These are phyloP conservation scores for Epithemia pelagica DNA, from an alignment of 108 stramenopile species.

Conservation along the genomic window DNA sequence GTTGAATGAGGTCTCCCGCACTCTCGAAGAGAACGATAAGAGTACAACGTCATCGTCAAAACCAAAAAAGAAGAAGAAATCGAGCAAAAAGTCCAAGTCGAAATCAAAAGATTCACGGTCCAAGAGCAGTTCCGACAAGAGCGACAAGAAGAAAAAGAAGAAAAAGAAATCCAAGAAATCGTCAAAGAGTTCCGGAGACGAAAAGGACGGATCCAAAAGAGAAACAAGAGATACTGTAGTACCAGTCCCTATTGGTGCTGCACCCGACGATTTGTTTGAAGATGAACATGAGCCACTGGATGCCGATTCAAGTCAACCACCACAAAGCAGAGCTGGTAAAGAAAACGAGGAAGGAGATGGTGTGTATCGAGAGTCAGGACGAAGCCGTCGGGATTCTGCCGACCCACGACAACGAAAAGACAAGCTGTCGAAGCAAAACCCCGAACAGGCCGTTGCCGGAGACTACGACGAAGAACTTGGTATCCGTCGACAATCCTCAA, in stretches of 20 bases:
- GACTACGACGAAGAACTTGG: not conserved
- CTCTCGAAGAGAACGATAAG: not conserved
- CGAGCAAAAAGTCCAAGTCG: not conserved
- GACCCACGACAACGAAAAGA: not conserved
- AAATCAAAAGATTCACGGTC: constrained; percentile 1
- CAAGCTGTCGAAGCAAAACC: not conserved
- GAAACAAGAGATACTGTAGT: not conserved
- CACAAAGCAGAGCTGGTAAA: not conserved
- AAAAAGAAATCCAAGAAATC: constrained; percentile 2
- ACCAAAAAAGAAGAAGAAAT: not conserved
- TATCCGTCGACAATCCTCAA: not conserved
- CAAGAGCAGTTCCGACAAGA: not conserved
- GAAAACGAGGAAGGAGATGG: too few relatives aligned
- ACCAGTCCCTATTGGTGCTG: not conserved
- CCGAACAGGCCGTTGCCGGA: not conserved
- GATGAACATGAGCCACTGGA: not conserved
- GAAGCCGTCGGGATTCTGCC: not conserved
- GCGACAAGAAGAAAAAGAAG: constrained; percentile 12
- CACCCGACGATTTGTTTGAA: not conserved
- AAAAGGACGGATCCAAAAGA: not conserved
- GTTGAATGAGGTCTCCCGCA: not conserved
- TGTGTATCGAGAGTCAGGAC: too few relatives aligned
- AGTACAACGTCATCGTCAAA: not conserved
- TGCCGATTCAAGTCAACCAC: not conserved
- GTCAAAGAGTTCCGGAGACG: not conserved